Percentiles rank a stretch among this genome's conserved stretches.
These are phyloP conservation scores for Claviceps humidiphila DNA, from an alignment of 2,329 filamentous ascomycete species.

Conservation along the genomic window DNA sequence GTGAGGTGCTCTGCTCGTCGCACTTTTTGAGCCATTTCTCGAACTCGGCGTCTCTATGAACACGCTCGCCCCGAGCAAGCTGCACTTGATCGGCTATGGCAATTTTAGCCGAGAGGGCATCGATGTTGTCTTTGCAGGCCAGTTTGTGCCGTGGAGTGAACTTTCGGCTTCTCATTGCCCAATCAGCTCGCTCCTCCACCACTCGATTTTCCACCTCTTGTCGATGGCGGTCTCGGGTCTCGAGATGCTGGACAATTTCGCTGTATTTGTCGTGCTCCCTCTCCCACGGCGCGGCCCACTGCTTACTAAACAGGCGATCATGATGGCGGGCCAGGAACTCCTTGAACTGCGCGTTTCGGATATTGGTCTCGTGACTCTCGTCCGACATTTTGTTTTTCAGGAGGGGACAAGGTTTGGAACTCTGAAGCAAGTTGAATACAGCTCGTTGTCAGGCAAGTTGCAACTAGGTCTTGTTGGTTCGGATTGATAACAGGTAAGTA, in stretches of 20 bases:
- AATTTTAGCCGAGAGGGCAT: neutral
- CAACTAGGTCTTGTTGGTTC: too few relatives aligned
- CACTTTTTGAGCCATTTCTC: neutral
- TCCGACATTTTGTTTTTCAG: neutral
- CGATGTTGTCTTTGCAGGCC: neutral
- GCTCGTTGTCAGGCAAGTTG: too few relatives aligned
- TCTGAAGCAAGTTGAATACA: too few relatives aligned
- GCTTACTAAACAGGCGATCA: neutral
- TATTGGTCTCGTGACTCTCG: too few relatives aligned
- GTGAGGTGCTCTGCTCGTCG: neutral
- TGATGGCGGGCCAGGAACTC: neutral
- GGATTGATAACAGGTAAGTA: too few relatives aligned
- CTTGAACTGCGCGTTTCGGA: neutral
- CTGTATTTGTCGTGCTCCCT: constrained; percentile 5
- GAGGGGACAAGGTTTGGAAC: neutral
- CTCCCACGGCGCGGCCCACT: neutral
- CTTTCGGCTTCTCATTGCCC: neutral
- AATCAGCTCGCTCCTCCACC: neutral
- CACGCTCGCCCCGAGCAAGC: neutral
- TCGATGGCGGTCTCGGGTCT: neutral
- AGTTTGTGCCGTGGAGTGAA: neutral
- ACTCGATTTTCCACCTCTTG: neutral
- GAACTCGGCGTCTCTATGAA: neutral
- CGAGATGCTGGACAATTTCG: neutral
- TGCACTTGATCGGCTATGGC: neutral